These are phyloP conservation scores for Stemphylium vesicarium DNA, from an alignment of 2,329 filamentous ascomycete genomes.

Conservation along the genomic window DNA sequence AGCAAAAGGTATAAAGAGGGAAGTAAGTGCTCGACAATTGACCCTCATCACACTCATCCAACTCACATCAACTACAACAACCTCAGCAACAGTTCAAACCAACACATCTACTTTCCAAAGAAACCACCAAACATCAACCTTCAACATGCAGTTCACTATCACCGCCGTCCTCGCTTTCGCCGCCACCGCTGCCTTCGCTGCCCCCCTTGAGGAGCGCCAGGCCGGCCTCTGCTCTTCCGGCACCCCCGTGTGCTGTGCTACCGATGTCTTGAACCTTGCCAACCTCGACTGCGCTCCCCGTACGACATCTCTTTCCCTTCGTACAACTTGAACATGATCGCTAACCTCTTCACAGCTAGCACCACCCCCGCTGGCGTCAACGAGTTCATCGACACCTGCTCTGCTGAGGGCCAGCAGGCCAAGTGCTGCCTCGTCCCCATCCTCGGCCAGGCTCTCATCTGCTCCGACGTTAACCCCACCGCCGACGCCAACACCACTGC, in stretches of 20 bases:
- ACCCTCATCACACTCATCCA: slow-evolving; percentile 35
- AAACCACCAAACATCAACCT: slow-evolving; percentile 6
- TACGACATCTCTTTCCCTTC: slow-evolving; percentile 45
- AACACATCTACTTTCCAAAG: slow-evolving; percentile 8
- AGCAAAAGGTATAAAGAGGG: slow-evolving; percentile 42
- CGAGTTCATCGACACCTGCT: slow-evolving; percentile 56
- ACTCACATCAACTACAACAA: slow-evolving; percentile 17
- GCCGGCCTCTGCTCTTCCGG: slow-evolving; percentile 44
- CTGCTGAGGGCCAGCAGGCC: slow-evolving; percentile 60
- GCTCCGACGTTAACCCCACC: slow-evolving; percentile 42
- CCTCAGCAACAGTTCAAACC: slow-evolving; percentile 15
- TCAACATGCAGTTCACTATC: slow-evolving; percentile 48
- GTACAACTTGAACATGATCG: not conserved
- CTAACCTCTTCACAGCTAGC: slow-evolving; percentile 39
- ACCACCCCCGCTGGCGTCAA: slow-evolving; percentile 48
- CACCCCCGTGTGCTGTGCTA: slow-evolving; percentile 64
- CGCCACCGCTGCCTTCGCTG: slow-evolving; percentile 36
- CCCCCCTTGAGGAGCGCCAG: slow-evolving; percentile 44
- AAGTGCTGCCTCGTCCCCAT: slow-evolving; percentile 65
- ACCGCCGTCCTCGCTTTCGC: slow-evolving; percentile 42
- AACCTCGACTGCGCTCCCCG: slow-evolving; percentile 64
- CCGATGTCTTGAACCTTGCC: slow-evolving; percentile 64
- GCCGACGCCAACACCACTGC: slow-evolving; percentile 3
- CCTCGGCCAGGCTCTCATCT: slow-evolving; percentile 50
- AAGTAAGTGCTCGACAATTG: slow-evolving; percentile 21